Conservation (phyloP, 2,329 filamentous ascomycete genomes). For the Lachnellula subtilissima region DNA sequence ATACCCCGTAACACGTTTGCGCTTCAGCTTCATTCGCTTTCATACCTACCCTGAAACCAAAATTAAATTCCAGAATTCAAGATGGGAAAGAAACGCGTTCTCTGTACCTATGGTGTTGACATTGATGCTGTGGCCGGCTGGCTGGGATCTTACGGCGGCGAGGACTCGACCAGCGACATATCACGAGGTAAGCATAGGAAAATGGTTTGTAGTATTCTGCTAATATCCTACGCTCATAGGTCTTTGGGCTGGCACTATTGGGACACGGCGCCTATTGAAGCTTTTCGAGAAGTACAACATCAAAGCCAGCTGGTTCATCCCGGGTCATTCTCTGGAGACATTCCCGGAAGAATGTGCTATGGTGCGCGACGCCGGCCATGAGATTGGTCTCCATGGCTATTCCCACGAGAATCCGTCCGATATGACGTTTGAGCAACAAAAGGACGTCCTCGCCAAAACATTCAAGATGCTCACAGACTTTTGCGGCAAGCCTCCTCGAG, state of each 20-base stretch:
- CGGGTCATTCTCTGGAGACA: conserved; percentile 58
- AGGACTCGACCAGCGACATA: conserved; percentile 69
- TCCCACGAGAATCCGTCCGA: conserved; percentile 66
- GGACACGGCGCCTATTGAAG: conserved; percentile 61
- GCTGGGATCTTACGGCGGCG: conserved; percentile 69
- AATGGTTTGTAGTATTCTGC: background rate
- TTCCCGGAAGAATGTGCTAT: conserved; percentile 61
- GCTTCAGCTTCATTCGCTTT: background rate
- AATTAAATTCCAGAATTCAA: background rate
- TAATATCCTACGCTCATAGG: conserved; percentile 32
- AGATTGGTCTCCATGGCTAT: conserved; percentile 66
- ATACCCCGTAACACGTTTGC: too few relatives aligned
- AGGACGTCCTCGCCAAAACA: conserved; percentile 69
- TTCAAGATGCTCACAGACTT: conserved; percentile 68
- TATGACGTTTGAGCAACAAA: conserved; percentile 72
- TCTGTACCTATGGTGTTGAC: conserved; percentile 63
- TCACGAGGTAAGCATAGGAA: conserved; percentile 49
- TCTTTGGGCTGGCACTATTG: conserved; percentile 64
- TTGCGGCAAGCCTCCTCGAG: conserved; percentile 65
- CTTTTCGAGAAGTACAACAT: conserved; percentile 69
- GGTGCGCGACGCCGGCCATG: conserved; percentile 59
- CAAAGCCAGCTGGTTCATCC: conserved; percentile 52
- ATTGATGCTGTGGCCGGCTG: conserved; percentile 74
- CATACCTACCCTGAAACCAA: background rate
- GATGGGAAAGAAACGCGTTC: conserved; percentile 47